These are phyloP conservation scores for Cytospora piceae DNA, from an alignment of 2,329 filamentous ascomycete genomes.

Conservation along the genomic window DNA sequence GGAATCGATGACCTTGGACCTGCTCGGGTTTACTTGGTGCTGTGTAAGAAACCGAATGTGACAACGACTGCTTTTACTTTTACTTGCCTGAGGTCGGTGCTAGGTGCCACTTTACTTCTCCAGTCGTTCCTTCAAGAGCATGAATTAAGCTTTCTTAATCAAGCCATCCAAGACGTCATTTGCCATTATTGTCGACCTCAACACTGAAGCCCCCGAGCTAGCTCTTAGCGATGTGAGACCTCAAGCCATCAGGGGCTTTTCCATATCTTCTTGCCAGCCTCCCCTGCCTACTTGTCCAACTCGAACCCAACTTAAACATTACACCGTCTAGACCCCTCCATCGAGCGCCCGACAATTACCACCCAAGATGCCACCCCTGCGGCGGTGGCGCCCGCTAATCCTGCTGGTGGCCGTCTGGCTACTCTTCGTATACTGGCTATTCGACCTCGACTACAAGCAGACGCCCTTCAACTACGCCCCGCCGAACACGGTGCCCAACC, in stretches of 20 bases:
- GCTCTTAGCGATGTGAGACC: slow-evolving; percentile 15
- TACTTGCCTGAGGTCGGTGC: background rate
- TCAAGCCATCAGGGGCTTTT: background rate
- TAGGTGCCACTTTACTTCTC: background rate
- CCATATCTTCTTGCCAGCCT: background rate
- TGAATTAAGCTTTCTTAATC: background rate
- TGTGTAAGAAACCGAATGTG: background rate
- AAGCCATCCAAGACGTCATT: slow-evolving; percentile 1
- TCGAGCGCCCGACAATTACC: background rate
- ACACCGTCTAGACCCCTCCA: background rate
- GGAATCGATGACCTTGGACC: background rate
- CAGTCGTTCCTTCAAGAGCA: background rate
- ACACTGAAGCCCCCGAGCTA: background rate
- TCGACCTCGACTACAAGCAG: slow-evolving; percentile 12
- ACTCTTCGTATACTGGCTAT: slow-evolving; percentile 27
- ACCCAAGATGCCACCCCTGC: slow-evolving; percentile 23
- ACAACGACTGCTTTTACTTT: background rate
- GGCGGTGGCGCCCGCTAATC: slow-evolving; percentile 29
- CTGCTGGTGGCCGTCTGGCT: slow-evolving; percentile 27
- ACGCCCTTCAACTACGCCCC: slow-evolving; percentile 28
- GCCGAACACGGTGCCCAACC: slow-evolving; percentile 24
- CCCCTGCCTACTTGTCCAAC: background rate
- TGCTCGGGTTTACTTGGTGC: background rate
- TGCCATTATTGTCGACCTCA: background rate
- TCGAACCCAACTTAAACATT: background rate